Base-by-base conservation (phyloP, 139 green algal genomes). In the Penium margaritaceum region DNA sequence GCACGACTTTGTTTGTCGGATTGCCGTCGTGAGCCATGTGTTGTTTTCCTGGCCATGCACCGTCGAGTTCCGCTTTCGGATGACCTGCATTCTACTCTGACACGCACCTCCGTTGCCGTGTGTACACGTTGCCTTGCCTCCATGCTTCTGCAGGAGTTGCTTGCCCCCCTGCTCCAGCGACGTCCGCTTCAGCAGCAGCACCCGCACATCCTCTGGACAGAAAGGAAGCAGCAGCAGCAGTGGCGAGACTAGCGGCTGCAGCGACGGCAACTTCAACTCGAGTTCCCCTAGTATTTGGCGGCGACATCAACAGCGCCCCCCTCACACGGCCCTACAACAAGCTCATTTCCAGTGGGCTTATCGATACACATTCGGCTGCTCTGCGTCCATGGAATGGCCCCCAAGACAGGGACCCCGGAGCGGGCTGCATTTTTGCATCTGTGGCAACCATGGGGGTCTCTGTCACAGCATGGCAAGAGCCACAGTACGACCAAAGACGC, bases 241-340 rank as follows among this genome's bases (percentile, higher is more conserved):
- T 15, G 27, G 0, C 27, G 15, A 36, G 27, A 17, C 55, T n/a
- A 35, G 29, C 55, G 27, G 27, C 9, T 36, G 9, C 41, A 21
- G 9, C 27, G 27, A n/a, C 55, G 24, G 27, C 30, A 15, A 7
- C 55, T 17, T 38, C 55, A 1, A 64, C 55, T 7, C 62, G 9
- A 19, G 5, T 21, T 51, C 34, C 24, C 62, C n/a, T 15, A 47
- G 14, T 21, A 69, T 39, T 78, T 71, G 71, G 39, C 9, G 71
- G 63, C 2, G 71, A 78, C 39, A 67, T 78, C 29, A 78, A 78
- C 9, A 3, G 78, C 2, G 14, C 71, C 19, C 71, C 71, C 0
- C 47, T 78, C 33, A 41, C 46, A 2, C 29, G 43, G 32, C 32
- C 35, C 21, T 78, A 78, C 29, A 30, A 78, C 17, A 30, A 15